Conservation (phyloP, 78 protist genomes). For the Anaeramoeba flamelloides region DNA sequence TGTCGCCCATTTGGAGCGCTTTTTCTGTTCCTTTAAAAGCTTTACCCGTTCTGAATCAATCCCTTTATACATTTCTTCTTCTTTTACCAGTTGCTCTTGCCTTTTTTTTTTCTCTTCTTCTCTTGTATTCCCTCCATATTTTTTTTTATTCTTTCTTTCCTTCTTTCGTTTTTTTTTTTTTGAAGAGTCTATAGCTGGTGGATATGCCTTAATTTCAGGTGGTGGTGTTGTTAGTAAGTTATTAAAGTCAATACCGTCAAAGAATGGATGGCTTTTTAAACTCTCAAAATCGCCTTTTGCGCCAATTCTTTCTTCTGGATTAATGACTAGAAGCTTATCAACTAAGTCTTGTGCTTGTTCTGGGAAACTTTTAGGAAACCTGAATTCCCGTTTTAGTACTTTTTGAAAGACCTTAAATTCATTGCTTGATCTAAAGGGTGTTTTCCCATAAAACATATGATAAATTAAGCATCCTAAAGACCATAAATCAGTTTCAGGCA, state of each 20-base stretch:
- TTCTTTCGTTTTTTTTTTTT: too few relatives aligned
- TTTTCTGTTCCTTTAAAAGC: background rate
- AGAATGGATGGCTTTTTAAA: background rate
- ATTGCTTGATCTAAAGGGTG: background rate
- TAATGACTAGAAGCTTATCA: background rate
- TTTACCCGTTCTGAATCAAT: background rate
- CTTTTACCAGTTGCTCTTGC: background rate
- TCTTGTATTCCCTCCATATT: background rate
- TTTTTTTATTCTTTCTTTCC: too few relatives aligned
- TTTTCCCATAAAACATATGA: background rate
- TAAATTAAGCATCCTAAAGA: background rate
- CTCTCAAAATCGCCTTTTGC: background rate
- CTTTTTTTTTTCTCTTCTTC: background rate
- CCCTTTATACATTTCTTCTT: background rate
- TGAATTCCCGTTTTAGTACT: background rate
- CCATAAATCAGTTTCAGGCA: background rate
- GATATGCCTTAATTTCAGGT: background rate
- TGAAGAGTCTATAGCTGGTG: background rate
- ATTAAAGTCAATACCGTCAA: background rate
- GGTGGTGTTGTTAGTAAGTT: background rate
- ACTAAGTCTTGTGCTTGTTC: background rate
- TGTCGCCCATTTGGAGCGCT: background rate
- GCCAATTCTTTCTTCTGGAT: background rate
- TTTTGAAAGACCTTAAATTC: background rate
- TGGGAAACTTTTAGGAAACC: background rate